Evolutionary conservation across 495 filamentous ascomycete species (phyloP).

Genomic region (Tirmania nivea): DNA sequence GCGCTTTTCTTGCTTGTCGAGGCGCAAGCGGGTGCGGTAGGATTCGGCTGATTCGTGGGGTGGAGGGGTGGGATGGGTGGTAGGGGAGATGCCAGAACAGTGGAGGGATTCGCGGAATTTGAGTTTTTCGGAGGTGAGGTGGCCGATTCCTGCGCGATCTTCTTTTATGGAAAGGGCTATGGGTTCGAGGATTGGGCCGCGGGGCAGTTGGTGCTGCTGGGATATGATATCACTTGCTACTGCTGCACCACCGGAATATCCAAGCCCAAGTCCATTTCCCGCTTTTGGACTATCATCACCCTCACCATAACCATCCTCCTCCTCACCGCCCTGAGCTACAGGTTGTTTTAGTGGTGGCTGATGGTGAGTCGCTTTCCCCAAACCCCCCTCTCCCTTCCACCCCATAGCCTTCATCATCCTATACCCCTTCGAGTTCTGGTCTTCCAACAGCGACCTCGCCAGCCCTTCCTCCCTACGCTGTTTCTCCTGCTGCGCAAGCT

Average conservation of each 20-base stretch:
- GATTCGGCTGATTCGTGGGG: constrained; percentile 26
- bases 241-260: neutral
- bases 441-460: constrained; percentile 40
- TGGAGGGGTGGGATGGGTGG: neutral
- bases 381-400: constrained; percentile 47
- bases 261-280: neutral
- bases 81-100: constrained; percentile 32
- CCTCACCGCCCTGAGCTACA: constrained; percentile 2
- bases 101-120: constrained; percentile 45
- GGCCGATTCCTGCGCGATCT: constrained; percentile 64
- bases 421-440: constrained; percentile 48
- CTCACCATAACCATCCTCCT: neutral
- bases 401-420: constrained; percentile 96
- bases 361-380: constrained; percentile 32
- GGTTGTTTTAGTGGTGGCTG: constrained; percentile 8
- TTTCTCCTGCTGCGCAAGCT: constrained; percentile 47
- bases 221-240: neutral
- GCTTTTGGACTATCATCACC: constrained; percentile 1
- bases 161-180: constrained; percentile 51
- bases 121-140: constrained; percentile 61
- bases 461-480: constrained; percentile 54
- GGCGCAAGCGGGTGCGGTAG: constrained; percentile 50
- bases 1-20: constrained; percentile 49
- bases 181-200: constrained; percentile 31
- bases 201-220: neutral